Evolutionary conservation across 768 basidiomycete species (phyloP).

Genomic region (Collybia sordida): DNA sequence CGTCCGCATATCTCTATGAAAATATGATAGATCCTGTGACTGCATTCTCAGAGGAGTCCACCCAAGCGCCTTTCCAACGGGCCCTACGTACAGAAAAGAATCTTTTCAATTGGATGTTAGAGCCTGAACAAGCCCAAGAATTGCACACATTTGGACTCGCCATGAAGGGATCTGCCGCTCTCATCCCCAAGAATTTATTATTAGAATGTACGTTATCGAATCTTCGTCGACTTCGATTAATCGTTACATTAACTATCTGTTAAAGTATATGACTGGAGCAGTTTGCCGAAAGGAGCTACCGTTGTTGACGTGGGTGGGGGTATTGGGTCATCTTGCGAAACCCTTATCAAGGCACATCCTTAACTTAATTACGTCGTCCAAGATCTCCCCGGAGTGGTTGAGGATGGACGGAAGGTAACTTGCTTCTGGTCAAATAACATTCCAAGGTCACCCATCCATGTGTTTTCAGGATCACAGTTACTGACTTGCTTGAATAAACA

Average conservation of each 20-base stretch:
- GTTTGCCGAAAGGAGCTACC: constrained; percentile 43
- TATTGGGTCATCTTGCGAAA: constrained; percentile 41
- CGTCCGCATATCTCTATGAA: constrained; percentile 25
- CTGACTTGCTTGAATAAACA: neutral
- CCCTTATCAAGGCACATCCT: constrained; percentile 1
- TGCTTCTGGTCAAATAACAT: constrained; percentile 21
- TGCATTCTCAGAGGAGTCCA: constrained; percentile 15
- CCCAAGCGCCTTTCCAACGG: constrained; percentile 15
- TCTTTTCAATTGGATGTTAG: constrained; percentile 19
- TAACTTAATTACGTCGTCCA: constrained; percentile 51
- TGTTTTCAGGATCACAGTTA: too few species aligned
- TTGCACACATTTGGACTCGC: constrained; percentile 25
- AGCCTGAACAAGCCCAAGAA: constrained; percentile 20
- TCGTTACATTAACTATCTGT: neutral
- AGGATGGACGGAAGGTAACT: constrained; percentile 45
- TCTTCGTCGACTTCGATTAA: too few species aligned
- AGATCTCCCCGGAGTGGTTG: constrained; percentile 49
- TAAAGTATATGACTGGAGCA: constrained; percentile 55
- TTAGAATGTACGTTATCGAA: constrained; percentile 12
- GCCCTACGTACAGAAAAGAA: constrained; percentile 15
- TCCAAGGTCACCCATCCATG: constrained; percentile 20
- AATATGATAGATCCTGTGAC: constrained; percentile 20
- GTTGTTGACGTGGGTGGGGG: constrained; percentile 70
- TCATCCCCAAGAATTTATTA: constrained; percentile 16
- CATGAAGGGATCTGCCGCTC: constrained; percentile 20